Base-by-base conservation (phyloP, 257 asterid genomes). In the Prunella vulgaris region DNA sequence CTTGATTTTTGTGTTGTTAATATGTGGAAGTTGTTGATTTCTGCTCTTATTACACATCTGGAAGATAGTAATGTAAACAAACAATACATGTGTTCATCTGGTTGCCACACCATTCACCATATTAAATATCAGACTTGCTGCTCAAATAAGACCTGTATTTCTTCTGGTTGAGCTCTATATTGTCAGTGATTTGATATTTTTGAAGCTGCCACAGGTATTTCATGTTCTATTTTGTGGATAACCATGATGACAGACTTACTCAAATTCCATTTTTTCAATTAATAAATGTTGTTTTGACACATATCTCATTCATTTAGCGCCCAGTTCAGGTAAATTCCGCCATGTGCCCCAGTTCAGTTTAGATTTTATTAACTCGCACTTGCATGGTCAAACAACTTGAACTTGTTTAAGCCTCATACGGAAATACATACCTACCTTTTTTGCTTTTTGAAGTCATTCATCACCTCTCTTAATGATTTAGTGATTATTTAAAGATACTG, bases 21-120 rank as follows among this genome's bases (percentile, higher is more conserved):
- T 64, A 52, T 33, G 65, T 38, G 12, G 24, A 28, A 52, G 28
- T 40, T 49, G 65, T 33, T 74, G 59, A 40, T 68, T 57, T 42
- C 15, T 7, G 10, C 35, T 52, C 33, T 18, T 53, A 46, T 35
- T 22, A 5, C 53, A 66, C 67, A 52, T 71, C 71, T 33, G 63
- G 53, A 56, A 49, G 14, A 21, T 68, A 49, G 4, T 68, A 49
- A 20, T 67, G 52, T 61, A 53, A 44, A 44, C 10, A 17, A 14
- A 44, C 14, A 9, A n/a, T 64, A 2, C 66, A 4, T 38, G 30
- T 52, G 52, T 33, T 52, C 17, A 44, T 18, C 63, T 65, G 67
- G 51, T 21, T 56, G 33, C 7, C 24, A 51, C 27, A 49, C 25
- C 12, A 17, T 17, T 6, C 53, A 3, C 54, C 56, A 44, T 46